These are phyloP conservation scores for Candida lessepsii DNA, from an alignment of 805 yeast genomes.

Conservation along the genomic window DNA sequence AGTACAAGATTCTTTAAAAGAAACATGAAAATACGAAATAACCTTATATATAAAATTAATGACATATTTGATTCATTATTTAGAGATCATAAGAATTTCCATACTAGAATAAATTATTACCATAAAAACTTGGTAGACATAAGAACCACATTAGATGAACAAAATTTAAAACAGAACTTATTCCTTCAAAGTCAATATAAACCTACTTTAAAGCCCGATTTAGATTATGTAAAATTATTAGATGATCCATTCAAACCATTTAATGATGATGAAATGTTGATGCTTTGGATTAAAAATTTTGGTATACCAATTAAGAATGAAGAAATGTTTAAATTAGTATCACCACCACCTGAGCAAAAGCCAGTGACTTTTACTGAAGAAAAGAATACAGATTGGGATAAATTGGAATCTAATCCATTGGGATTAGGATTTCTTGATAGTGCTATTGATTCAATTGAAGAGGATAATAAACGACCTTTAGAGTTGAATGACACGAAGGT, in stretches of 20 bases:
- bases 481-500: no score
- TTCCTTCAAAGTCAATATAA: conserved; percentile 12
- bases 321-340: conserved; percentile 2
- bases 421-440: conserved; percentile 15
- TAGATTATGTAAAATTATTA: conserved; percentile 8
- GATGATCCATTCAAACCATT: conserved; percentile 13
- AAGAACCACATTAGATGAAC: conserved; percentile 28
- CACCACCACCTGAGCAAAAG: conserved; percentile 6
- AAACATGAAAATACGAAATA: conserved; percentile 25
- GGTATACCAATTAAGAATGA: conserved; percentile 13
- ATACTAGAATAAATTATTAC: conserved; percentile 21
- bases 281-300: conserved; percentile 9
- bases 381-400: conserved; percentile 2
- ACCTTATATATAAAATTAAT: conserved; percentile 30
- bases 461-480: no score
- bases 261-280: conserved; percentile 12
- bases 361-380: not conserved
- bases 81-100: conserved; percentile 23
- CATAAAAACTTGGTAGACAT: conserved; percentile 18
- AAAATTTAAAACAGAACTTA: conserved; percentile 17
- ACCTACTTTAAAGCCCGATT: conserved; percentile 13
- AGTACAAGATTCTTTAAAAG: conserved; percentile 14
- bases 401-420: conserved; percentile 6
- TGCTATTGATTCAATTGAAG: conserved; percentile 18
- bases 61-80: conserved; percentile 30